Conservation (phyloP, 768 basidiomycete species). For the Dendrothele bispora region DNA sequence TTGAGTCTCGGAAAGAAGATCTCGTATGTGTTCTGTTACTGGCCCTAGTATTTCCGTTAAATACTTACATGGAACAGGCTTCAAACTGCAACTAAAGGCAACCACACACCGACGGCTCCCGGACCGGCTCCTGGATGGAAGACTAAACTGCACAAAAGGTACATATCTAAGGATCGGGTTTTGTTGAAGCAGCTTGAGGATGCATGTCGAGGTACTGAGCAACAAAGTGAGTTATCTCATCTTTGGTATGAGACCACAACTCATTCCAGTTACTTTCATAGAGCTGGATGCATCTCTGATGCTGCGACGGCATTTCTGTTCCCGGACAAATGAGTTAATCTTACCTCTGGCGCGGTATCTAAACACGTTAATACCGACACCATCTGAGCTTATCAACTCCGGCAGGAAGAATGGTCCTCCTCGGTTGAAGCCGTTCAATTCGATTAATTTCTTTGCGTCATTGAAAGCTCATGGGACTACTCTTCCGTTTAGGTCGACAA, state of each 20-base stretch:
- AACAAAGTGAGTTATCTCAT: slow-evolving; percentile 47
- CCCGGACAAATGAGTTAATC: slow-evolving; percentile 82
- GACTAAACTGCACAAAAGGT: slow-evolving; percentile 75
- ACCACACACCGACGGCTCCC: slow-evolving; percentile 25
- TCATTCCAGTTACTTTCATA: slow-evolving; percentile 24
- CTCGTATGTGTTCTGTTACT: slow-evolving; percentile 32
- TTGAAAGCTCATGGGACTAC: slow-evolving; percentile 69
- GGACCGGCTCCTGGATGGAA: slow-evolving; percentile 75
- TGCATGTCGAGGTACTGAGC: slow-evolving; percentile 49
- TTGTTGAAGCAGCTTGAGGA: slow-evolving; percentile 74
- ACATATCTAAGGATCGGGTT: slow-evolving; percentile 80
- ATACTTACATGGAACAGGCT: slow-evolving; percentile 13
- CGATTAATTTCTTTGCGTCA: slow-evolving; percentile 67
- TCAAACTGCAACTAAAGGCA: slow-evolving; percentile 18
- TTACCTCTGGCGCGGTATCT: slow-evolving; percentile 92
- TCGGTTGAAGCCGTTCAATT: slow-evolving; percentile 71
- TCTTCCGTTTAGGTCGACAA: slow-evolving; percentile 71
- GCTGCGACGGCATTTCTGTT: slow-evolving; percentile 80
- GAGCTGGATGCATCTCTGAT: slow-evolving; percentile 62
- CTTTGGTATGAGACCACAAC: slow-evolving; percentile 9
- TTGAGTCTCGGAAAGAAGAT: slow-evolving; percentile 62
- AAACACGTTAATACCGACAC: slow-evolving; percentile 79
- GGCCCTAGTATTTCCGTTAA: neutral
- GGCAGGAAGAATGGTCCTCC: slow-evolving; percentile 27
- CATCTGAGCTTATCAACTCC: slow-evolving; percentile 45